A percentile compares a stretch with the other conserved stretches of the same genome.
Evolutionary conservation across 495 filamentous ascomycete species (phyloP).

Genomic region (Penicillium salamii): DNA sequence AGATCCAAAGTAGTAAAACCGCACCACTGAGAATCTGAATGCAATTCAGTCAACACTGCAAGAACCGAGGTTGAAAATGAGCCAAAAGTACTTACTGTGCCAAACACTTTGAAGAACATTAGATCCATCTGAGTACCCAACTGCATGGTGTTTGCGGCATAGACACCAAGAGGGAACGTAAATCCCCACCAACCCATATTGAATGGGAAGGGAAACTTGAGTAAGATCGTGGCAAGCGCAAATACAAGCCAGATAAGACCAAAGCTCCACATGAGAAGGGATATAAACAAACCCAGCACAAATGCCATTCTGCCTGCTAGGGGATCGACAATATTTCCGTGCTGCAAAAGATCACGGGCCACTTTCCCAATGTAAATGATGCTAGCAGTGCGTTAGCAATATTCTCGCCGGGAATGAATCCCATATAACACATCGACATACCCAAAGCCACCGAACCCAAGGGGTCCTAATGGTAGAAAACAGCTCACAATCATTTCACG

Average conservation of each 20-base stretch:
- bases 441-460: constrained; percentile 46
- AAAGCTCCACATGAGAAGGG: constrained; percentile 49
- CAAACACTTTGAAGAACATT: constrained; percentile 50
- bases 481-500: constrained; percentile 44
- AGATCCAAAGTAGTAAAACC: constrained; percentile 42
- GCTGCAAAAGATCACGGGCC: constrained; percentile 29
- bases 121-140: constrained; percentile 44
- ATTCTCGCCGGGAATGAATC: not conserved
- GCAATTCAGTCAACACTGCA: not conserved
- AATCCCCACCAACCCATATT: constrained; percentile 67
- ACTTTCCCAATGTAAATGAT: constrained; percentile 45
- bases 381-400: constrained; percentile 11
- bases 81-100: constrained; percentile 31
- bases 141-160: constrained; percentile 45
- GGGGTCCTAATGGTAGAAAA: constrained; percentile 47
- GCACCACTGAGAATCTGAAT: constrained; percentile 33
- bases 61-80: not conserved
- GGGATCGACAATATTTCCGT: constrained; percentile 21
- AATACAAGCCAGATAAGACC: constrained; percentile 50
- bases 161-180: constrained; percentile 57
- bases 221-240: constrained; percentile 38
- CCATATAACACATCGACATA: constrained; percentile 6
- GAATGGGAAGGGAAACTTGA: constrained; percentile 49
- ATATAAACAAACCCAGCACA: constrained; percentile 38
- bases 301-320: constrained; percentile 39